These are phyloP conservation scores for Ceratocystis colombiana DNA, from an alignment of 2,329 filamentous ascomycete species.

Conservation along the genomic window DNA sequence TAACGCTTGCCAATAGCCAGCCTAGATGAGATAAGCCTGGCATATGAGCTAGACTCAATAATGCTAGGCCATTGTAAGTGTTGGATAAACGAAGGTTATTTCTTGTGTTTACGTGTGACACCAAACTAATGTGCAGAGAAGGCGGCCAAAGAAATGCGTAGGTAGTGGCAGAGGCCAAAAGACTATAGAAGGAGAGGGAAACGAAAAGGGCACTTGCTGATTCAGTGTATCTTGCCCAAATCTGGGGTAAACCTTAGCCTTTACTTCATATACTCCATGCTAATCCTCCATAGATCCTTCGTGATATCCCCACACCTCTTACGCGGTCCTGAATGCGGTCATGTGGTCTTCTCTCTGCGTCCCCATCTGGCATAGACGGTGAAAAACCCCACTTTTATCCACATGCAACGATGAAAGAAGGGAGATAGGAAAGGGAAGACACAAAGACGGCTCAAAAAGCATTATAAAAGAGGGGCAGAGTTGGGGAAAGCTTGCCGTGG, in stretches of 20 bases:
- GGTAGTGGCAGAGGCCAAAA: not conserved
- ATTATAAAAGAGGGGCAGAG: no score
- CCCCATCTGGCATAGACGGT: conserved; percentile 8
- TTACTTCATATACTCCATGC: conserved; percentile 6
- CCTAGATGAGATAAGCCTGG: not conserved
- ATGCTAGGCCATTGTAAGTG: not conserved
- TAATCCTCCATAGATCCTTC: not conserved
- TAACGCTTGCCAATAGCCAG: conserved; percentile 2
- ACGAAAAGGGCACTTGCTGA: not conserved
- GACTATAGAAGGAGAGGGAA: no score
- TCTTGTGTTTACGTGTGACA: no score
- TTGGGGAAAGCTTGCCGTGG: no score
- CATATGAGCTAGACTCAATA: not conserved
- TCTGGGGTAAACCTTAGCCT: conserved; percentile 9
- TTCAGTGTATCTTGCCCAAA: conserved; percentile 6
- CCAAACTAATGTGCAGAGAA: no score
- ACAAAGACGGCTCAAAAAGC: not conserved
- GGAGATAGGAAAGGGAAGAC: not conserved
- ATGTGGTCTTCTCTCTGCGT: conserved; percentile 16
- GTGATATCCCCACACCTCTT: conserved; percentile 5
- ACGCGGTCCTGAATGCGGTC: conserved; percentile 22
- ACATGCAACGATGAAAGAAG: not conserved
- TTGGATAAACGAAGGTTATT: no score
- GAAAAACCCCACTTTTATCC: not conserved
- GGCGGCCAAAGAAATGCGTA: not conserved